phyloP scores from a whole-genome alignment of 2,329 filamentous ascomycete species.

The Graphilbum ipis-grandicollis region DNA sequence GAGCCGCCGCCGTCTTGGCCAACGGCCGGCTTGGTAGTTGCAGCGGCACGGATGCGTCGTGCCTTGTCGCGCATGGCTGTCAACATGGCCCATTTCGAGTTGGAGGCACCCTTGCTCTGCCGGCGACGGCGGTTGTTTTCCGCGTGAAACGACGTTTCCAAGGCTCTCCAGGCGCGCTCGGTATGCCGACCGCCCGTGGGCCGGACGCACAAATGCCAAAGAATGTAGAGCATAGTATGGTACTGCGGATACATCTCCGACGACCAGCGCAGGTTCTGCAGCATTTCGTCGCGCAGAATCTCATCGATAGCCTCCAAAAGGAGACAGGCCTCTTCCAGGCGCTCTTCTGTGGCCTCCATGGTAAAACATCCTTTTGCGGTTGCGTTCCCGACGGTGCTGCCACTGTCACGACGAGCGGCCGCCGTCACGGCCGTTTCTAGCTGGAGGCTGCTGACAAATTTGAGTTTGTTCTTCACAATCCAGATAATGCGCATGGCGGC shows the following conservation, averaged over 20 bases:
- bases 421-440: neutral
- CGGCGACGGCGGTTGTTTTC: conserved; percentile 5
- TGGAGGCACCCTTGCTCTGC: conserved; percentile 1
- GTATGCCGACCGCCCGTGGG: conserved; percentile 14
- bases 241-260: conserved; percentile 23
- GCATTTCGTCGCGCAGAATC: conserved; percentile 18
- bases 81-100: conserved; percentile 16
- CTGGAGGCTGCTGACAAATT: conserved; percentile 14
- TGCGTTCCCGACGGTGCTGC: neutral
- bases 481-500: conserved; percentile 10
- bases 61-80: conserved; percentile 16
- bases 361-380: neutral
- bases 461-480: conserved; percentile 12
- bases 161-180: conserved; percentile 17
- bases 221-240: conserved; percentile 23
- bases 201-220: conserved; percentile 24
- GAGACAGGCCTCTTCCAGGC: conserved; percentile 15
- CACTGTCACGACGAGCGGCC: neutral
- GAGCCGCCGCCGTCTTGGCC: neutral
- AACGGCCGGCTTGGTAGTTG: neutral
- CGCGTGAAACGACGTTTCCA: conserved; percentile 10
- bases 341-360: conserved; percentile 6
- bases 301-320: conserved; percentile 17
- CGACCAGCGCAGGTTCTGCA: conserved; percentile 20
- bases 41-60: conserved; percentile 8